Base-by-base conservation (phyloP, 2,329 filamentous ascomycete species). In the Fusarium buxicola region DNA sequence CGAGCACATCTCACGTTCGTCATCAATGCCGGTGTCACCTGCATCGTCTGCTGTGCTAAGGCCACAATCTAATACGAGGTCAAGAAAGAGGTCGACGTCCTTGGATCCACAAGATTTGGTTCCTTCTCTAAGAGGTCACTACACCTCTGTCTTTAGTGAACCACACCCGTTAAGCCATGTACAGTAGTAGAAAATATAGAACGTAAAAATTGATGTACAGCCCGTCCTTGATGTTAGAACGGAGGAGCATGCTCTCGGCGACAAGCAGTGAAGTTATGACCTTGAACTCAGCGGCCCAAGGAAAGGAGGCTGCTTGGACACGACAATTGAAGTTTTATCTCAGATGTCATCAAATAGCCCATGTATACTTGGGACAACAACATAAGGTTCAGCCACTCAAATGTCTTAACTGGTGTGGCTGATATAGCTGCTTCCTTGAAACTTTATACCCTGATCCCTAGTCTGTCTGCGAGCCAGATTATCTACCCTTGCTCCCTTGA, bases 201-300 rank as follows among this genome's bases (percentile, higher is more conserved):
- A n/a, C n/a, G n/a, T n/a, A n/a, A n/a, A n/a, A n/a, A n/a, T n/a
- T n/a, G n/a, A n/a, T n/a, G n/a, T n/a, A n/a, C n/a, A n/a, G n/a
- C n/a, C n/a, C n/a, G n/a, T n/a, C n/a, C n/a, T n/a, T n/a, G n/a
- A n/a, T n/a, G n/a, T n/a, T n/a, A n/a, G n/a, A n/a, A n/a, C n/a
- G 16, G 21, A 66, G 15, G 1, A 66, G 49, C 43, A 66, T 66
- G 1, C 63, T 51, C 9, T 28, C 62, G 7, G 59, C 52, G 25
- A 31, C n/a, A 1, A 64, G 60, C 0, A 64, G 51, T 2, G 35
- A 47, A 1, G 52, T 11, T 0, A 65, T 50, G 21, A 60, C 61
- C 24, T 64, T 65, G 28, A 65, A 65, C 39, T 65, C 61, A 1
- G 60, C 55, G 0, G 30, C 32, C 60, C 60, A n/a, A n/a, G n/a